Conservation (phyloP, 495 filamentous ascomycete genomes). For the Xylaria intraflava region DNA sequence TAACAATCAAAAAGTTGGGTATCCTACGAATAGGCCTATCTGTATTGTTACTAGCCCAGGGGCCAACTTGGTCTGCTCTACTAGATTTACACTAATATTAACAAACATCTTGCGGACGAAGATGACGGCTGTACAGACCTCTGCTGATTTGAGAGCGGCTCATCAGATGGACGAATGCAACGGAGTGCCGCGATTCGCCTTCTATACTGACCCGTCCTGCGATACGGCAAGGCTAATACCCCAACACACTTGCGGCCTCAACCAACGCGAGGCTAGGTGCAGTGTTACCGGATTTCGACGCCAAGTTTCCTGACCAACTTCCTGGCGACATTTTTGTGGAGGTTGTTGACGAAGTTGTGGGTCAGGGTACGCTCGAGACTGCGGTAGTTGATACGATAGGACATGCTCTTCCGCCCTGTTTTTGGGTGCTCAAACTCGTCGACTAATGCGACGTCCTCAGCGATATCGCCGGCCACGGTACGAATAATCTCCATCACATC, state of each 20-base stretch:
- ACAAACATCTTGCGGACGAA: background rate
- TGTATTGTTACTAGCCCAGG: background rate
- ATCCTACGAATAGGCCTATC: background rate
- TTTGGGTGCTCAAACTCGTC: constrained; percentile 90
- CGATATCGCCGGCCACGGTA: constrained; percentile 67
- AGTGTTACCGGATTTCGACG: constrained; percentile 66
- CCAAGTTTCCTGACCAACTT: constrained; percentile 61
- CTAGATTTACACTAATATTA: background rate
- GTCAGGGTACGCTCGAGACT: constrained; percentile 84
- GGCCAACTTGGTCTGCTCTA: background rate
- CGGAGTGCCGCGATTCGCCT: background rate
- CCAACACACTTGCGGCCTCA: background rate
- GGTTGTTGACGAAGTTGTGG: constrained; percentile 65
- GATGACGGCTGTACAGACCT: background rate
- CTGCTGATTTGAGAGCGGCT: background rate
- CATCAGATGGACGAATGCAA: background rate
- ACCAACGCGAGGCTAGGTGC: background rate
- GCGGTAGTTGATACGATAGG: constrained; percentile 88
- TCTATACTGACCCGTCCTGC: background rate
- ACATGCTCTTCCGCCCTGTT: constrained; percentile 72
- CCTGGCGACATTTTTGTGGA: constrained; percentile 61
- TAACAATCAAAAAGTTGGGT: background rate
- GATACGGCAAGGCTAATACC: background rate
- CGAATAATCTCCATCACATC: constrained; percentile 94
- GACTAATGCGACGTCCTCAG: constrained; percentile 73